Percentiles rank a stretch among this genome's conserved stretches.
phyloP scores from a whole-genome alignment of 1,284 basidiomycete genomes.

The Flammula alnicola region DNA sequence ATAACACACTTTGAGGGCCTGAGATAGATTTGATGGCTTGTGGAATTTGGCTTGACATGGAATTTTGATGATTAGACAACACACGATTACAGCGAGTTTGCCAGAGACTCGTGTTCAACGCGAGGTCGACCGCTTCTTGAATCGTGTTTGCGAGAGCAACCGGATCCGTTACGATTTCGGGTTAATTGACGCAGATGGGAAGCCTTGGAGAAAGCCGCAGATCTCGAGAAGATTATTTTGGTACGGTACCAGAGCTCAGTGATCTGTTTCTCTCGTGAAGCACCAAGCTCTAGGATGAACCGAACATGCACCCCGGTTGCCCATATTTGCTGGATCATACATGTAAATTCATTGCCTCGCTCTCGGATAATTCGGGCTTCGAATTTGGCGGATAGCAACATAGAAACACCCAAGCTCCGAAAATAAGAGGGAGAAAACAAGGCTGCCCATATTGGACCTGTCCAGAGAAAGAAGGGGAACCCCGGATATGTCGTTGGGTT shows the following conservation, averaged over 20 bases:
- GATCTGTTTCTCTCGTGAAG: neutral
- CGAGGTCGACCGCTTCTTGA: conserved; percentile 24
- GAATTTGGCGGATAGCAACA: neutral
- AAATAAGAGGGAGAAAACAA: conserved; percentile 24
- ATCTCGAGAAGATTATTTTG: conserved; percentile 6
- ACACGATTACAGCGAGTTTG: conserved; percentile 26
- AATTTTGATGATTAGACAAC: conserved; percentile 27
- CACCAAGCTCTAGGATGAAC: conserved; percentile 9
- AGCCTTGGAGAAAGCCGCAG: too few species aligned
- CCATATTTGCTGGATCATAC: conserved; percentile 7
- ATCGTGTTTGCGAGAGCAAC: conserved; percentile 15
- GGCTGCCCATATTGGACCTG: conserved; percentile 19
- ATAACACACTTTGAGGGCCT: conserved; percentile 29
- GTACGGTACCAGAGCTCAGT: neutral
- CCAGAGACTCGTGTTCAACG: conserved; percentile 28
- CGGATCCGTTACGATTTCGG: conserved; percentile 21
- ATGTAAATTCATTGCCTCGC: conserved; percentile 8
- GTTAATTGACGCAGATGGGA: conserved; percentile 20
- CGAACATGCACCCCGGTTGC: conserved; percentile 13
- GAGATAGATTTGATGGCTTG: conserved; percentile 29
- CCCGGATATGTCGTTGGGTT: conserved; percentile 8
- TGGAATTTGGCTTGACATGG: conserved; percentile 26
- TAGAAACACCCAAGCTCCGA: conserved; percentile 18
- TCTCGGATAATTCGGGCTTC: conserved; percentile 9
- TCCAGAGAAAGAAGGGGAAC: conserved; percentile 5